Percentiles rank a stretch among this genome's conserved stretches.
Evolutionary conservation across 306 rosid genomes (phyloP).

Genomic region (Acacia crassicarpa): DNA sequence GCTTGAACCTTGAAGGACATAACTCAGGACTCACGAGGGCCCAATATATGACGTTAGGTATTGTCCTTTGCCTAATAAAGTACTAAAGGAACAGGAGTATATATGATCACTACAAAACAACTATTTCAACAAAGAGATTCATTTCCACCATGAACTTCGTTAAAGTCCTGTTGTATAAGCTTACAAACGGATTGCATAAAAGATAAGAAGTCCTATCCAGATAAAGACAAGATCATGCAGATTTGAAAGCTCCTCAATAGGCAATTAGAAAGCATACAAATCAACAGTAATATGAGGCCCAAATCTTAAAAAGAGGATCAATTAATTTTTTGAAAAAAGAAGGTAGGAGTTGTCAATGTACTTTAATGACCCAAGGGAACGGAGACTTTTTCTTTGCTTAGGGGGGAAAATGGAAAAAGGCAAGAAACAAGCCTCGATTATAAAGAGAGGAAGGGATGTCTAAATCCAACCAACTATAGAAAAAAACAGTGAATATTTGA

Average conservation of each 20-base stretch:
- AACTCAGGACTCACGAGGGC: not conserved
- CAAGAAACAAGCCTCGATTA: not conserved
- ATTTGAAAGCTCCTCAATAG: not conserved
- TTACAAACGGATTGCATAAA: too few species aligned
- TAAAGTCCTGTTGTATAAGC: not conserved
- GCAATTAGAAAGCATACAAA: not conserved
- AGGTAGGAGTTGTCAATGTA: not conserved
- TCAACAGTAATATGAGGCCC: not conserved
- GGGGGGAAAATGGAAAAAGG: not conserved
- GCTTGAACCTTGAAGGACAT: not conserved
- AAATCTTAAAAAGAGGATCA: not conserved
- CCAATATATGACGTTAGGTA: not conserved
- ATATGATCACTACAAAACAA: not conserved
- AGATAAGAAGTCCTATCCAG: slow-evolving; percentile 2
- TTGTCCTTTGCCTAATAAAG: slow-evolving; percentile 11
- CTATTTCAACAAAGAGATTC: not conserved
- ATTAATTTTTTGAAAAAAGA: not conserved
- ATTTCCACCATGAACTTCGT: not conserved
- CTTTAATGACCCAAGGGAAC: not conserved
- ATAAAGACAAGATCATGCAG: not conserved
- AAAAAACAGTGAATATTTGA: not conserved
- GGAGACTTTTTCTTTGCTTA: not conserved
- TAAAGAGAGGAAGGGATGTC: not conserved
- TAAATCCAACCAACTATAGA: not conserved
- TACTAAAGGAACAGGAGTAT: not conserved